A percentile compares a stretch with the other conserved stretches of the same genome.
These are phyloP conservation scores for Penicillium nordicum DNA, from an alignment of 2,329 filamentous ascomycete species.

Conservation along the genomic window DNA sequence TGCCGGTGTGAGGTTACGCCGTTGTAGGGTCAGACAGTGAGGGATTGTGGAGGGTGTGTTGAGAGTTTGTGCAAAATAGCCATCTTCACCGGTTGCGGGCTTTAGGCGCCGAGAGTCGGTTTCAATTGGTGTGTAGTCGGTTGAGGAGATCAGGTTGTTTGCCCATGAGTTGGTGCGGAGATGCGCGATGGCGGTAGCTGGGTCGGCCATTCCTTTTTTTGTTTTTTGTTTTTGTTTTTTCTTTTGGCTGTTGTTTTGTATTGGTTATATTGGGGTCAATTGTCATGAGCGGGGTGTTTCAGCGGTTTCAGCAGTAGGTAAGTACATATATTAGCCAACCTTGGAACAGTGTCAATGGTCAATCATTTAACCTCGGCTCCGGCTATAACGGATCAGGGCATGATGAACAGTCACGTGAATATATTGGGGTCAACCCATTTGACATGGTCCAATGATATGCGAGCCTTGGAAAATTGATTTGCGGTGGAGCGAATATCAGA, in stretches of 20 bases:
- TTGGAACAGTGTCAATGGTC: not conserved
- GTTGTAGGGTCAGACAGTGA: slow-evolving; percentile 39
- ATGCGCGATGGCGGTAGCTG: slow-evolving; percentile 19
- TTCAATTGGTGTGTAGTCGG: slow-evolving; percentile 38
- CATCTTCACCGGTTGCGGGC: slow-evolving; percentile 41
- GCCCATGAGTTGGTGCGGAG: slow-evolving; percentile 32
- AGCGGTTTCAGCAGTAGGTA: no score
- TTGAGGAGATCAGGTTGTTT: slow-evolving; percentile 30
- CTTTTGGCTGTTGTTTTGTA: not conserved
- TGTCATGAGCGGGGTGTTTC: not conserved
- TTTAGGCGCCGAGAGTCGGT: slow-evolving; percentile 43
- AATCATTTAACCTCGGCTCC: slow-evolving; percentile 6
- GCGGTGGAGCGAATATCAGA: not conserved
- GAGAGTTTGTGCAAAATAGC: slow-evolving; percentile 41
- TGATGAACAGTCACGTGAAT: slow-evolving; percentile 4
- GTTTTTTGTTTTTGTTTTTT: no score
- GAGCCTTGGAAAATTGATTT: not conserved
- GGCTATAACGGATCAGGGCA: not conserved
- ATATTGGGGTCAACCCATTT: not conserved
- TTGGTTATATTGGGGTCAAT: not conserved
- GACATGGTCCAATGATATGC: not conserved
- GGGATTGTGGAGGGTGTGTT: slow-evolving; percentile 41
- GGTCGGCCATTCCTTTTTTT: slow-evolving; percentile 16
- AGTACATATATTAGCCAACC: no score
- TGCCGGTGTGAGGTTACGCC: slow-evolving; percentile 25